A percentile compares a stretch with the other conserved stretches of the same genome.
These are phyloP conservation scores for Rhynchosporium graminicola DNA, from an alignment of 2,329 filamentous ascomycete genomes.

Conservation along the genomic window DNA sequence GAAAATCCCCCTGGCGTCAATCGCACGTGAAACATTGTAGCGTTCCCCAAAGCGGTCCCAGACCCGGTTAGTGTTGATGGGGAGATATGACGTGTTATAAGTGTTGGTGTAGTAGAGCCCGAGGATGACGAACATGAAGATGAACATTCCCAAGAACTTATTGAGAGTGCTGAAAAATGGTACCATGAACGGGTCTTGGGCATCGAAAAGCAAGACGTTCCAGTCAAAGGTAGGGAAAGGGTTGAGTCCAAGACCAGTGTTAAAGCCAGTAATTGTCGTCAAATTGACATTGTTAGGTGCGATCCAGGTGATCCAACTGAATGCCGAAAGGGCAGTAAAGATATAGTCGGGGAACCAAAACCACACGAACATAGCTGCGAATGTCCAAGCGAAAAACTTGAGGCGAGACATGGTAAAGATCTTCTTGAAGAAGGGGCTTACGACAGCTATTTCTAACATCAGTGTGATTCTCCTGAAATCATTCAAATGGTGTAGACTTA, in stretches of 20 bases:
- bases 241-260: constrained; percentile 46
- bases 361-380: constrained; percentile 51
- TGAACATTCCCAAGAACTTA: constrained; percentile 59
- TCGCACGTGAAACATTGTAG: constrained; percentile 66
- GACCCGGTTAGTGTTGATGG: constrained; percentile 69
- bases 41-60: constrained; percentile 67
- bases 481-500: background rate
- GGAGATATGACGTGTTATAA: constrained; percentile 65
- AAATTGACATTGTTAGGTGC: constrained; percentile 46
- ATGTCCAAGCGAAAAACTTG: constrained; percentile 48
- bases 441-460: constrained; percentile 23
- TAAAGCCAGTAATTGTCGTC: constrained; percentile 43
- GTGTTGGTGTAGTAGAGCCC: constrained; percentile 58
- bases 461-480: background rate
- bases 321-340: constrained; percentile 48
- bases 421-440: constrained; percentile 45
- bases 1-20: constrained; percentile 48
- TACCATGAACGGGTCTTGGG: constrained; percentile 62
- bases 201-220: constrained; percentile 40
- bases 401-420: constrained; percentile 48
- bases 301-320: constrained; percentile 58
- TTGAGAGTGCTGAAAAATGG: constrained; percentile 75
- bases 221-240: constrained; percentile 48
- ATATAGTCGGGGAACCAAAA: constrained; percentile 55
- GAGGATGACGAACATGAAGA: constrained; percentile 46